Conservation (phyloP, 352 stramenopile genomes). For the Phytophthora aleatoria region DNA sequence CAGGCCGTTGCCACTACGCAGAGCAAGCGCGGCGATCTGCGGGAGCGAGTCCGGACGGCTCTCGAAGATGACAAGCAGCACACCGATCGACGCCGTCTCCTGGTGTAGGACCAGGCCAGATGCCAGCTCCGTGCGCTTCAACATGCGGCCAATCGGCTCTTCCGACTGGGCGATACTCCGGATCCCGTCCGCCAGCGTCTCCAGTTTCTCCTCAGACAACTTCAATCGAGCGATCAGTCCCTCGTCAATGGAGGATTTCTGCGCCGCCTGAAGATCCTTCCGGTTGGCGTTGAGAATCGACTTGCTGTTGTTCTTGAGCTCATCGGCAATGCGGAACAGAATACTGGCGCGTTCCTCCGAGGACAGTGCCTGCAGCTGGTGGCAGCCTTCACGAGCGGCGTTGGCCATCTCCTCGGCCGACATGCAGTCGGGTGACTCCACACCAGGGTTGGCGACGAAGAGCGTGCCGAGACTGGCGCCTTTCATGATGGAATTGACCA, state of each 20-base stretch:
- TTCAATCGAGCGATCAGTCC: conserved; percentile 76
- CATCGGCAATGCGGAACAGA: conserved; percentile 87
- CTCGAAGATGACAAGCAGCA: conserved; percentile 99
- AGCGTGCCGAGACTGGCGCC: conserved; percentile 83
- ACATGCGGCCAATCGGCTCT: conserved; percentile 74
- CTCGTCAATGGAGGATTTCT: conserved; percentile 65
- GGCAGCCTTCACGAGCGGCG: conserved; percentile 79
- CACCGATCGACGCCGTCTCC: conserved; percentile 96
- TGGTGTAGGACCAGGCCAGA: conserved; percentile 93
- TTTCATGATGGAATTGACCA: conserved; percentile 90
- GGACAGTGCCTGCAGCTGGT: conserved; percentile 89
- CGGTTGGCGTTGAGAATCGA: conserved; percentile 93
- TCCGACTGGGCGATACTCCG: conserved; percentile 89
- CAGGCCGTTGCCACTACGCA: conserved; percentile 96
- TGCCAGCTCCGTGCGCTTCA: conserved; percentile 89
- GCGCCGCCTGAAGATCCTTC: conserved; percentile 89
- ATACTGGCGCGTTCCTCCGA: conserved; percentile 89
- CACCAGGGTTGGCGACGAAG: conserved; percentile 78
- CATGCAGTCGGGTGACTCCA: conserved; percentile 37
- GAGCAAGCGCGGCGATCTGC: conserved; percentile 95
- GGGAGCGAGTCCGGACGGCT: conserved; percentile 95
- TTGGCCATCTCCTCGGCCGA: conserved; percentile 84
- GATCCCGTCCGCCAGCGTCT: conserved; percentile 95
- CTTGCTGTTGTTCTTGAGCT: conserved; percentile 83
- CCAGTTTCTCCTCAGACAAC: conserved; percentile 93